These are phyloP conservation scores for Penicillium atrosanguineum DNA, from an alignment of 495 filamentous ascomycete species.

Conservation along the genomic window DNA sequence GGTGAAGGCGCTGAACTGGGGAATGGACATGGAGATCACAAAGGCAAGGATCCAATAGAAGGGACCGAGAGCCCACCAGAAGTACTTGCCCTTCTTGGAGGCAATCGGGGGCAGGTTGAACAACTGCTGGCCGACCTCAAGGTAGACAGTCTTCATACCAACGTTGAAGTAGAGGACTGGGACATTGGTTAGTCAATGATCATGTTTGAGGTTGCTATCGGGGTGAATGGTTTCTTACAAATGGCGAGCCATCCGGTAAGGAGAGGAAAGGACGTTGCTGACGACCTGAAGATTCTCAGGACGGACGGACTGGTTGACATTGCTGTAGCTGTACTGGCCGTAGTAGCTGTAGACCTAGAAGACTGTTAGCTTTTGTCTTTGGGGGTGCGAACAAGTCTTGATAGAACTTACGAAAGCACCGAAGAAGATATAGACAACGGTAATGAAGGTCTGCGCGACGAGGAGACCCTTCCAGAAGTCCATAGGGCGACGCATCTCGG, in stretches of 20 bases:
- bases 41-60: slow-evolving; percentile 55
- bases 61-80: slow-evolving; percentile 51
- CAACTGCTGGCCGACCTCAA: slow-evolving; percentile 53
- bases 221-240: slow-evolving; percentile 3
- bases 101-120: slow-evolving; percentile 48
- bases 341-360: slow-evolving; percentile 48
- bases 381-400: no score
- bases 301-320: slow-evolving; percentile 48
- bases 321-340: slow-evolving; percentile 51
- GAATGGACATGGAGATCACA: slow-evolving; percentile 43
- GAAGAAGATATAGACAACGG: slow-evolving; percentile 51
- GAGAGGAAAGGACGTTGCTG: slow-evolving; percentile 51
- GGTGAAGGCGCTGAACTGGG: slow-evolving; percentile 39
- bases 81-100: slow-evolving; percentile 41
- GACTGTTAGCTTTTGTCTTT: not conserved
- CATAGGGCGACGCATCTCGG: slow-evolving; percentile 61
- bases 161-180: slow-evolving; percentile 49
- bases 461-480: slow-evolving; percentile 62
- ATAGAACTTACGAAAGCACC: slow-evolving; percentile 41
- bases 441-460: slow-evolving; percentile 53
- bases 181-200: not conserved
- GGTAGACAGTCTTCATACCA: slow-evolving; percentile 60
- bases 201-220: not conserved
- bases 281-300: slow-evolving; percentile 44
- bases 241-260: slow-evolving; percentile 51